phyloP scores from a whole-genome alignment of 768 basidiomycete genomes.

The Pleurotus citrinopileatus region DNA sequence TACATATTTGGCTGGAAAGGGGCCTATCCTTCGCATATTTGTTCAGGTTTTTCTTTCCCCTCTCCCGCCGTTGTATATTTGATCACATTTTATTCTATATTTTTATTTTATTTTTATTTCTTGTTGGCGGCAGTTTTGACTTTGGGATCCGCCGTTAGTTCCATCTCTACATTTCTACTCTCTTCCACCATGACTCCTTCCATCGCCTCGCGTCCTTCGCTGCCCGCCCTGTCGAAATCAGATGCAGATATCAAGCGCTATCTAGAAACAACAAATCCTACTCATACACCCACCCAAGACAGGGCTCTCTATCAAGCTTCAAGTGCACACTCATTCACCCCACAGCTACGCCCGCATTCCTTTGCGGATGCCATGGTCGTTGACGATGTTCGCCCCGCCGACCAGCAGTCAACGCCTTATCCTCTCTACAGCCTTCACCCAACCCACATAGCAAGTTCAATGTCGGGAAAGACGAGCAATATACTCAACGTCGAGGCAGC shows the following conservation, averaged over 20 bases:
- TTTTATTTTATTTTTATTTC: slow-evolving; percentile 3
- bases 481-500: not conserved
- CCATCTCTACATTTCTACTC: not conserved
- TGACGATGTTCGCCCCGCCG: not conserved
- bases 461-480: not conserved
- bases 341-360: not conserved
- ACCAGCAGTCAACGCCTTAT: not conserved
- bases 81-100: not conserved
- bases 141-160: too few relatives aligned
- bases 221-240: slow-evolving; percentile 2
- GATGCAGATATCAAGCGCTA: slow-evolving; percentile 6
- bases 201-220: not conserved
- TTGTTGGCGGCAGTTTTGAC: too few relatives aligned
- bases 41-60: not conserved
- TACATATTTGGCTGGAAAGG: not conserved
- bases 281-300: not conserved
- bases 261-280: slow-evolving; percentile 7
- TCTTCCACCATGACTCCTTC: not conserved
- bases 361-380: not conserved
- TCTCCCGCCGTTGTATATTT: not conserved
- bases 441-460: not conserved
- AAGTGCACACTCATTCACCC: not conserved
- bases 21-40: slow-evolving; percentile 1
- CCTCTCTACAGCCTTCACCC: not conserved
- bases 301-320: not conserved